Evolutionary conservation across 2,329 filamentous ascomycete species (phyloP), one percentile per base, ranked within the genome.

Genomic region (Teratosphaeria nubilosa): DNA sequence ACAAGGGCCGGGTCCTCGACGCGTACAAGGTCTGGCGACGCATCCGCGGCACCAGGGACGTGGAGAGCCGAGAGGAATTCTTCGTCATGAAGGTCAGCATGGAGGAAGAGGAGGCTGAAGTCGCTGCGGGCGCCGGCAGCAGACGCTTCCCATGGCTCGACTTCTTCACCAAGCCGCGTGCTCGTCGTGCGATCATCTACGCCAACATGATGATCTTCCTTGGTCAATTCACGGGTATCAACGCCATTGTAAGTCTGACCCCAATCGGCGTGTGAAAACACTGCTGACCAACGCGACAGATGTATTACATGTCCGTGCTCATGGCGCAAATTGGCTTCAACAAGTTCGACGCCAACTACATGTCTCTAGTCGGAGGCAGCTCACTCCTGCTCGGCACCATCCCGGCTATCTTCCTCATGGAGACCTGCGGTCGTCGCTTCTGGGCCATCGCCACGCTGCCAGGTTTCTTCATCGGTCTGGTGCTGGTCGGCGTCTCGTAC

Each of bases 391-490:
- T 90, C 16, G 86, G 69, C 25, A 72, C 69, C 31, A 70, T 72
- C 34, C 69, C 69, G 0, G 69, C 69, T 16, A 65, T 69, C 27
- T 68, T 78, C 87, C 68, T 81, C 82, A 90, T 90, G 86, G 86
- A 90, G 67, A 81, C 77, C 2, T 88, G 84, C 54, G 86, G 86
- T 13, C 83, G 86, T 24, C 83, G 86, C 3, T 88, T 88, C 78
- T 89, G 86, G 86, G 86, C 86, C 32, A 86, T 85, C 61, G 78
- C 78, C 4, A 89, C 87, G 82, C 75, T 90, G 48, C 86, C 86
- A 0, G 84, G 85, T 0, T 89, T 88, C 77, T 86, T 89, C 65
- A 69, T 88, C 51, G 86, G 86, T 16, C 76, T 89, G 0, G 72
- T 88, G 10, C 75, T 89, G 25, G 84, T 89, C 60, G 86, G 86